phyloP scores from a whole-genome alignment of 371 early-diverging fungal genomes.

The Polyrhizophydium stewartii region DNA sequence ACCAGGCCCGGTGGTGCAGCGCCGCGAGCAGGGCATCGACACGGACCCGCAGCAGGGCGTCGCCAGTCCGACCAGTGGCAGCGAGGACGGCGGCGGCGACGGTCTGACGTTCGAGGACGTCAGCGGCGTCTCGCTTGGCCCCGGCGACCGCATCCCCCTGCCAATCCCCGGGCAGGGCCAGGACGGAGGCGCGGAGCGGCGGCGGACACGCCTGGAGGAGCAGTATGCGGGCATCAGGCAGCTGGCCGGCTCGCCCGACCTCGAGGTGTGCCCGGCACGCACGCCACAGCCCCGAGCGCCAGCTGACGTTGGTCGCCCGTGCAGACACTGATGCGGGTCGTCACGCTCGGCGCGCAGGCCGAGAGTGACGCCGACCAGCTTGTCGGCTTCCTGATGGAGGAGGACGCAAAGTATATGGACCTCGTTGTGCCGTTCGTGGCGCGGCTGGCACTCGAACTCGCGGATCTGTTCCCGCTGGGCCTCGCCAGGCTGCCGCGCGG shows the following conservation, averaged over 20 bases:
- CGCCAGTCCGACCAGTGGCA: too few relatives aligned
- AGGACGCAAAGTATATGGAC: background rate
- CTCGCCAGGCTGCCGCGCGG: conserved; percentile 7
- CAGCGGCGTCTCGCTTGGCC: background rate
- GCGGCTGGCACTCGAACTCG: background rate
- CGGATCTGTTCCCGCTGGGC: background rate
- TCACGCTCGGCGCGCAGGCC: too few relatives aligned
- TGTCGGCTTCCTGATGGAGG: background rate
- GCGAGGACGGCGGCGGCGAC: background rate
- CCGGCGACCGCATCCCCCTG: background rate
- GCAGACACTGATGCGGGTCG: too few relatives aligned
- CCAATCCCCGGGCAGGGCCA: background rate
- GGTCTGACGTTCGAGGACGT: background rate
- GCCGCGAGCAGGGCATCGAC: too few relatives aligned
- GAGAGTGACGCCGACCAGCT: background rate
- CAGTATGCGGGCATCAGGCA: background rate
- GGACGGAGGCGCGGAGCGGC: background rate
- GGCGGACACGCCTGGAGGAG: background rate
- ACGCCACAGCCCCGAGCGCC: too few relatives aligned
- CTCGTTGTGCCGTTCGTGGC: background rate
- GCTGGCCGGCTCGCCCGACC: background rate
- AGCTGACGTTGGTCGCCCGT: too few relatives aligned
- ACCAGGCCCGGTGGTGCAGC: too few relatives aligned
- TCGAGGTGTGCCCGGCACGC: too few relatives aligned
- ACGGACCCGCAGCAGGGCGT: too few relatives aligned